Evolutionary conservation across 495 filamentous ascomycete species (phyloP), one percentile per base, ranked within the genome.

Genomic region (Xylaria curta): DNA sequence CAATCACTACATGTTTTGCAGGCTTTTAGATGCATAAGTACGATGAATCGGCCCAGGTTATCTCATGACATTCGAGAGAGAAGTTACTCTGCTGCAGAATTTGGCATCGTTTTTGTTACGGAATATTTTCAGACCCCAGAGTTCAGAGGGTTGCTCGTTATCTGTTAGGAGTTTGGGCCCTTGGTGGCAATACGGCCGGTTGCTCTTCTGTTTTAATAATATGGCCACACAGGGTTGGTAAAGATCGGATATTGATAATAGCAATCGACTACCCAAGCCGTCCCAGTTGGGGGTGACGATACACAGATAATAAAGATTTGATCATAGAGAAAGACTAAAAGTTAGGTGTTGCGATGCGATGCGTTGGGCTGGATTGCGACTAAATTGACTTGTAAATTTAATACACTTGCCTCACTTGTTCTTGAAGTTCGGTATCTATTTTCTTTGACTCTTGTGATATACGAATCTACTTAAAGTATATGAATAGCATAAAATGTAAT

Each of bases 21-120:
- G 72, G 72, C 66, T 59, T 66, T 71, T 77, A 79, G 44, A 36
- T 74, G 75, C 56, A 77, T 79, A 56, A 68, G 69, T 79, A 77
- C 69, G 19, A 72, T 64, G 66, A 75, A 75, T 74, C 70, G 67
- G 70, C 73, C 56, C 69, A 65, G 59, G 67, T 40, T 73, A 76
- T 72, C 33, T 69, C 56, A 64, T 70, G 51, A 60, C 68, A 70
- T 70, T 49, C 58, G 17, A 19, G 47, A 31, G 12, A 46, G 63
- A 15, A 54, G 63, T 53, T 67, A 36, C 49, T 56, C 33, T 7
- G 28, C 47, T 9, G 44, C 47, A 33, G 33, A 56, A 62, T 70
- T 64, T 70, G 59, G 28, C 38, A 63, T 70, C 6, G 47, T 61
- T 64, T 64, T 70, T 64, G 68, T 64, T 54, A 10, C 28, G 44